Evolutionary conservation across 331 rosid species (phyloP).

Genomic region (Malus hybrid): DNA sequence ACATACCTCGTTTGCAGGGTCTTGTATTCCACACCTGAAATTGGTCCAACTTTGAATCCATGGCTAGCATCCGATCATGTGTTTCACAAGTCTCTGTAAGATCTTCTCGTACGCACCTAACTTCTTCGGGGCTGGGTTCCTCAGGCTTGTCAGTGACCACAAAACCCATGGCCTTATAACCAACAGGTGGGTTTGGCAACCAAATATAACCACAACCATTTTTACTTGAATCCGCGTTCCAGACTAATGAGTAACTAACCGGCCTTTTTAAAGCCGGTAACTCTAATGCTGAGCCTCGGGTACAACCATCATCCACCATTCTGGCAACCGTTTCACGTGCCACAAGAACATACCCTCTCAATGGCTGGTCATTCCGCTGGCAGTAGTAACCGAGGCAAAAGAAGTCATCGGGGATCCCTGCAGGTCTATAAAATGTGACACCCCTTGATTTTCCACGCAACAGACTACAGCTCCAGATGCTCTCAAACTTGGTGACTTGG

Average conservation of each 20-base stretch:
- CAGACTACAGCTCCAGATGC: conserved; percentile 44
- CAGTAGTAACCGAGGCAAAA: conserved; percentile 76
- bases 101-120: conserved; percentile 69
- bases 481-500: conserved; percentile 45
- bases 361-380: conserved; percentile 51
- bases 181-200: conserved; percentile 77
- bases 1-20: conserved; percentile 69
- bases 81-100: conserved; percentile 78
- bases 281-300: conserved; percentile 3
- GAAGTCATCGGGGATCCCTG: conserved; percentile 58
- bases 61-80: conserved; percentile 24
- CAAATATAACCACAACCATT: conserved; percentile 66
- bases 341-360: conserved; percentile 64
- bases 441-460: conserved; percentile 37
- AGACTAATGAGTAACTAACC: conserved; percentile 49
- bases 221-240: conserved; percentile 48
- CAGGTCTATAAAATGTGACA: conserved; percentile 68
- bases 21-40: conserved; percentile 60
- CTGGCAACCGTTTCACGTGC: conserved; percentile 39
- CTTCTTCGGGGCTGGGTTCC: conserved; percentile 52
- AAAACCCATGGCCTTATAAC: conserved; percentile 76
- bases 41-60: conserved; percentile 26
- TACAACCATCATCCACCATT: conserved; percentile 15
- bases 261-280: conserved; percentile 59
- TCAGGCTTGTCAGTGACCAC: conserved; percentile 45